Conservation (phyloP, 164 flowering plant genomes). For the Echeveria elegans region DNA sequence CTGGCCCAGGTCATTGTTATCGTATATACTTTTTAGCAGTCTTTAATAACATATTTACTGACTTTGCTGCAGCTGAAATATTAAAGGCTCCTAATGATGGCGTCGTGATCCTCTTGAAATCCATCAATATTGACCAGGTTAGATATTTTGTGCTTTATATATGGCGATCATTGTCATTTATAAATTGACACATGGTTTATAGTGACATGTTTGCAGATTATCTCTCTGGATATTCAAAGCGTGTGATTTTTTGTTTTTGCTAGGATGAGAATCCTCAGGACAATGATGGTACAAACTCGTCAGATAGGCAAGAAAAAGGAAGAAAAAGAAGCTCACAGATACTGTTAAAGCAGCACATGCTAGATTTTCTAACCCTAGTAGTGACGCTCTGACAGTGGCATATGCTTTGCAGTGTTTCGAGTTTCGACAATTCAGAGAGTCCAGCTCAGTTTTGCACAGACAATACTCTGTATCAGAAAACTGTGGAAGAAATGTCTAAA, state of each 20-base stretch:
- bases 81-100: conserved; percentile 85
- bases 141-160: conserved; percentile 8
- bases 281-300: conserved; percentile 11
- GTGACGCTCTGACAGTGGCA: conserved; percentile 78
- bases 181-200: too few species aligned
- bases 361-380: conserved; percentile 60
- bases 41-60: conserved; percentile 54
- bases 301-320: conserved; percentile 35
- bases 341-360: conserved; percentile 37
- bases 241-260: background rate
- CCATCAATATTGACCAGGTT: conserved; percentile 82
- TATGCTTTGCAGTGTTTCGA: conserved; percentile 82
- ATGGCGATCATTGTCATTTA: background rate
- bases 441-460: conserved; percentile 54
- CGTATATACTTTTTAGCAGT: conserved; percentile 90
- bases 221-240: too few species aligned
- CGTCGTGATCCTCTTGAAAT: conserved; percentile 82
- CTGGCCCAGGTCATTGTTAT: conserved; percentile 95
- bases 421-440: conserved; percentile 56
- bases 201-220: background rate
- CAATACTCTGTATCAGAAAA: conserved; percentile 55
- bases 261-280: conserved; percentile 16
- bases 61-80: conserved; percentile 76
- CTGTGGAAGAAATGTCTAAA: conserved; percentile 97
- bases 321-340: conserved; percentile 50